Conservation (phyloP, 1,284 basidiomycete genomes). For the Cystobasidiaceae sp. region DNA sequence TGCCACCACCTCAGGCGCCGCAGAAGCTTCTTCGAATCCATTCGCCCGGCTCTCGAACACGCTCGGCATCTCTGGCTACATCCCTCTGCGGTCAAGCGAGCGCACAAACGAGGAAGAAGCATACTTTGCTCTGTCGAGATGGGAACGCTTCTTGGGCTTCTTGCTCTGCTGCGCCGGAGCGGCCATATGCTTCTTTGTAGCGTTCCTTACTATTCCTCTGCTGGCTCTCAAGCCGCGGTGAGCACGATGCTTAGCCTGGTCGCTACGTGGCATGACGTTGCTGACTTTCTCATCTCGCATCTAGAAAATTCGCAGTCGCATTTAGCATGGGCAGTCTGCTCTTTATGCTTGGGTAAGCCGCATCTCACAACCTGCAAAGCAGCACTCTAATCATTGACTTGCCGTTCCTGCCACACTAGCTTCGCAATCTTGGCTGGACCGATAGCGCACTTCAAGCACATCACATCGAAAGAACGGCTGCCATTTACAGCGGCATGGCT, state of each 20-base stretch:
- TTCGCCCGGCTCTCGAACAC: slow-evolving; percentile 24
- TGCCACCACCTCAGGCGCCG: not conserved
- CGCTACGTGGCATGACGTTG: slow-evolving; percentile 31
- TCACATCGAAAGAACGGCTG: slow-evolving; percentile 74
- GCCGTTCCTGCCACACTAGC: slow-evolving; percentile 8
- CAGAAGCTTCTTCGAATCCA: slow-evolving; percentile 14
- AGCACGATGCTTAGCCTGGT: slow-evolving; percentile 37
- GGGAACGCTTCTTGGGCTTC: slow-evolving; percentile 93
- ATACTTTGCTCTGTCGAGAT: slow-evolving; percentile 75
- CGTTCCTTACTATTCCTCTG: slow-evolving; percentile 79
- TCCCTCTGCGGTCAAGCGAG: slow-evolving; percentile 77
- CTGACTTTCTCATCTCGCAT: no score
- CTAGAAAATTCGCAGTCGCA: slow-evolving; percentile 74
- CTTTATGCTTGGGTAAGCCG: slow-evolving; percentile 74
- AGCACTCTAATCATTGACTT: not conserved
- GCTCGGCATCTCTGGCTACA: slow-evolving; percentile 57
- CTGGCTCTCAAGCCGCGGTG: slow-evolving; percentile 67
- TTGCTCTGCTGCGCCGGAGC: slow-evolving; percentile 83
- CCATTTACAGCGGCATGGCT: slow-evolving; percentile 85
- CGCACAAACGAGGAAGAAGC: slow-evolving; percentile 92
- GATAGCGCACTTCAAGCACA: slow-evolving; percentile 69
- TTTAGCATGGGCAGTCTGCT: slow-evolving; percentile 78
- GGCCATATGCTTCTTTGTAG: slow-evolving; percentile 88
- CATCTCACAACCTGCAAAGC: not conserved
- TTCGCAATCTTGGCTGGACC: slow-evolving; percentile 44